Percentiles rank a stretch among this genome's conserved stretches.
Evolutionary conservation across 2,329 filamentous ascomycete genomes (phyloP).

Genomic region (Geosmithia flava): DNA sequence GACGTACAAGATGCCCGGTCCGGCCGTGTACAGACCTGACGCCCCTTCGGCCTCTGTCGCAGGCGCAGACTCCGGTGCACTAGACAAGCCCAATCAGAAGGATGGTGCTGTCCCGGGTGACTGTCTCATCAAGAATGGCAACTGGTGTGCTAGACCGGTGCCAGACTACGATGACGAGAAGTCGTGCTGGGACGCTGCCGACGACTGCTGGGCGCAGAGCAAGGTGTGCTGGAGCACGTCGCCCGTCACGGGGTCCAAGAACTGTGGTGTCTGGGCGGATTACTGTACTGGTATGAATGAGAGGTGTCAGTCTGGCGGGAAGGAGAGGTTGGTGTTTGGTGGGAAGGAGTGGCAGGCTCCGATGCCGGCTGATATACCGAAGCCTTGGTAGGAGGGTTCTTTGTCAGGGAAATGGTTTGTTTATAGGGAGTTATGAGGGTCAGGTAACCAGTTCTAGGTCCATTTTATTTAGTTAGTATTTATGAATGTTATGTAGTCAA

Average conservation of each 20-base stretch:
- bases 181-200: slow-evolving; percentile 47
- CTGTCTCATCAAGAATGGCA: slow-evolving; percentile 54
- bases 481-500: no score
- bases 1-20: slow-evolving; percentile 42
- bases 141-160: slow-evolving; percentile 59
- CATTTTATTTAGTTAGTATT: no score
- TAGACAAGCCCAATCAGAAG: background rate
- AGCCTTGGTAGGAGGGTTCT: slow-evolving; percentile 6
- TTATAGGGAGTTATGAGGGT: no score
- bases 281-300: slow-evolving; percentile 42
- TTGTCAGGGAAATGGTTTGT: no score
- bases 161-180: slow-evolving; percentile 27
- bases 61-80: background rate
- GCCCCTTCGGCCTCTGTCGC: background rate
- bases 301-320: slow-evolving; percentile 32
- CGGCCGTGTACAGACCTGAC: slow-evolving; percentile 34
- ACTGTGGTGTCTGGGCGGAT: slow-evolving; percentile 49
- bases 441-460: no score
- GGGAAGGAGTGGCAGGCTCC: slow-evolving; percentile 18
- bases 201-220: slow-evolving; percentile 46
- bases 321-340: slow-evolving; percentile 23
- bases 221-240: slow-evolving; percentile 45
- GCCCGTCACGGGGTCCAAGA: slow-evolving; percentile 43
- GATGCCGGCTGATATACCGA: slow-evolving; percentile 20
- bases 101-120: slow-evolving; percentile 28